A percentile compares a stretch with the other conserved stretches of the same genome.
phyloP scores from a whole-genome alignment of 306 rosid genomes.

The Vigna nakashimae region DNA sequence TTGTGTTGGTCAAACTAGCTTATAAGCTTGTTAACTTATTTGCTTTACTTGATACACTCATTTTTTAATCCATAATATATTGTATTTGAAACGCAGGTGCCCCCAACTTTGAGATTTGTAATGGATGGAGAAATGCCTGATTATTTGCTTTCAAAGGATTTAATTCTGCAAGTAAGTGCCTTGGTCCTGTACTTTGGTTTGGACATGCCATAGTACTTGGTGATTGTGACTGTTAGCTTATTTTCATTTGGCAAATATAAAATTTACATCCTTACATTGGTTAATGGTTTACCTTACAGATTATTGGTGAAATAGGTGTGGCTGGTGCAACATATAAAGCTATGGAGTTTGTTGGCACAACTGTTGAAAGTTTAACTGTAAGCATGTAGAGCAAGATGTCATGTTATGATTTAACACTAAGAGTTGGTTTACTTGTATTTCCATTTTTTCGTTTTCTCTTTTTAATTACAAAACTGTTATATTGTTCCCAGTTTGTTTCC shows the following conservation, averaged over 20 bases:
- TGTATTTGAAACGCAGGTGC: constrained; percentile 64
- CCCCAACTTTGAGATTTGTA: constrained; percentile 87
- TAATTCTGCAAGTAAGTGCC: constrained; percentile 81
- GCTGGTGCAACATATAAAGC: constrained; percentile 95
- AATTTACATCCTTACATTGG: constrained; percentile 22
- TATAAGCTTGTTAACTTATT: too few relatives aligned
- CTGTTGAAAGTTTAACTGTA: constrained; percentile 85
- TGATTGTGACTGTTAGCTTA: constrained; percentile 17
- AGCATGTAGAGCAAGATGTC: constrained; percentile 35
- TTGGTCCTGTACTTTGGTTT: constrained; percentile 30
- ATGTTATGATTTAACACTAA: constrained; percentile 1
- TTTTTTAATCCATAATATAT: not conserved
- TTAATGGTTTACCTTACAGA: constrained; percentile 48
- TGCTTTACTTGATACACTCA: too few relatives aligned
- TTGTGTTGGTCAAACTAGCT: too few relatives aligned
- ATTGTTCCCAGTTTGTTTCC: not conserved
- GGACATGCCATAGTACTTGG: not conserved
- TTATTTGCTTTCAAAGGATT: constrained; percentile 93
- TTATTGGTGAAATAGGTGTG: constrained; percentile 90
- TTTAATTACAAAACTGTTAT: too few relatives aligned
- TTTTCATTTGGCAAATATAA: constrained; percentile 24
- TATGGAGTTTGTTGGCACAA: constrained; percentile 95
- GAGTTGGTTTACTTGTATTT: not conserved
- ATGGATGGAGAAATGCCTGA: constrained; percentile 96
- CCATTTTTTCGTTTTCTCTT: not conserved